Percentiles rank a stretch among this genome's conserved stretches.
These are phyloP conservation scores for Phytophthora hybrid DNA, from an alignment of 352 stramenopile genomes.

Conservation along the genomic window DNA sequence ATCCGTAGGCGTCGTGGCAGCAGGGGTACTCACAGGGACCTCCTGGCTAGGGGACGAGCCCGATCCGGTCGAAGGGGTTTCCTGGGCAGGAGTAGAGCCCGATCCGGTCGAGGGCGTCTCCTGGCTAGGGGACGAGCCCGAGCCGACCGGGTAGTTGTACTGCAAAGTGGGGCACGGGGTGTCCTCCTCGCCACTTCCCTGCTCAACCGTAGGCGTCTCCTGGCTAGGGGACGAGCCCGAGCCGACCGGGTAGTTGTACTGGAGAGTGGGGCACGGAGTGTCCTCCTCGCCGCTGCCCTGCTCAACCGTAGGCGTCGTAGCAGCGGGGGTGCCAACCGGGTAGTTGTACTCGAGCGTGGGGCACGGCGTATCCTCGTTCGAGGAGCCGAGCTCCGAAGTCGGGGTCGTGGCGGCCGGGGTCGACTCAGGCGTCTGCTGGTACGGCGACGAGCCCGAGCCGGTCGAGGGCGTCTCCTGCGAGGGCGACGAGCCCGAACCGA, in stretches of 20 bases:
- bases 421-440: slow-evolving; percentile 17
- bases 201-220: not conserved
- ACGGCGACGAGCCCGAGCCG: not conserved
- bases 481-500: too few species aligned
- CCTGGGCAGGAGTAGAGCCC: too few species aligned
- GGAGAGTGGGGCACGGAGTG: slow-evolving; percentile 29
- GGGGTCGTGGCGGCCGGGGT: slow-evolving; percentile 25
- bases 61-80: too few species aligned
- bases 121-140: not conserved
- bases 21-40: slow-evolving; percentile 5
- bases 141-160: slow-evolving; percentile 39
- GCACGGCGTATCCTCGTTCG: slow-evolving; percentile 18
- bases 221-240: not conserved
- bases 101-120: not conserved
- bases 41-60: too few species aligned
- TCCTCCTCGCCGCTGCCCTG: not conserved
- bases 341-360: not conserved
- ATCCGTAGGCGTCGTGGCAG: not conserved
- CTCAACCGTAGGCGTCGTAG: slow-evolving; percentile 2
- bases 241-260: slow-evolving; percentile 39
- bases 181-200: not conserved
- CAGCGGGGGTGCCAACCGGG: not conserved
- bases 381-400: not conserved
- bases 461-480: not conserved
- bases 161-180: slow-evolving; percentile 31